These are phyloP conservation scores for Botrytis galanthina DNA, from an alignment of 2,329 filamentous ascomycete species.

Conservation along the genomic window DNA sequence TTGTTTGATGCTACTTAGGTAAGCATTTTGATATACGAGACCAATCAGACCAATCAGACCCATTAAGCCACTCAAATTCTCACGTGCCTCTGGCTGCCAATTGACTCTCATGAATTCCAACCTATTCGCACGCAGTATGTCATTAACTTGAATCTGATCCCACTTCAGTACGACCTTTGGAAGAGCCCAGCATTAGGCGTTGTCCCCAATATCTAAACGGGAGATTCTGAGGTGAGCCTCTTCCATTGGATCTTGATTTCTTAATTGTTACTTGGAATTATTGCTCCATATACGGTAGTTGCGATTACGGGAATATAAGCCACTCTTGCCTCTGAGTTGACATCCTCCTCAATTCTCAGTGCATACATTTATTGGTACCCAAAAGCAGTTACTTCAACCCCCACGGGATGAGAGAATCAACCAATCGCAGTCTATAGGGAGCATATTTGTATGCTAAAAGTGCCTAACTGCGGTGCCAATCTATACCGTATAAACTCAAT, in stretches of 20 bases:
- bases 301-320: not conserved
- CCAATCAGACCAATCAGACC: not conserved
- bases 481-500: no score
- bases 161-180: no score
- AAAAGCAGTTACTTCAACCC: not conserved
- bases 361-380: not conserved
- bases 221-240: no score
- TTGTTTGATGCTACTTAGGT: not conserved
- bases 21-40: not conserved
- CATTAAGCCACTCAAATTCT: not conserved
- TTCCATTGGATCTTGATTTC: no score
- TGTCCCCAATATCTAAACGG: no score
- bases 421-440: not conserved
- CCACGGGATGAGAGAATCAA: not conserved
- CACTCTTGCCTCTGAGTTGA: not conserved
- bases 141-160: no score
- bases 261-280: not conserved
- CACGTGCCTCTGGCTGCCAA: not conserved
- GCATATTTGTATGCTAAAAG: no score
- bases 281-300: not conserved
- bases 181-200: no score
- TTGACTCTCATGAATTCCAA: not conserved
- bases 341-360: not conserved
- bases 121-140: no score
- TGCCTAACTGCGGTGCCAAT: no score